phyloP scores from a whole-genome alignment of 2,329 filamentous ascomycete genomes.

The Passalora sequoiae region DNA sequence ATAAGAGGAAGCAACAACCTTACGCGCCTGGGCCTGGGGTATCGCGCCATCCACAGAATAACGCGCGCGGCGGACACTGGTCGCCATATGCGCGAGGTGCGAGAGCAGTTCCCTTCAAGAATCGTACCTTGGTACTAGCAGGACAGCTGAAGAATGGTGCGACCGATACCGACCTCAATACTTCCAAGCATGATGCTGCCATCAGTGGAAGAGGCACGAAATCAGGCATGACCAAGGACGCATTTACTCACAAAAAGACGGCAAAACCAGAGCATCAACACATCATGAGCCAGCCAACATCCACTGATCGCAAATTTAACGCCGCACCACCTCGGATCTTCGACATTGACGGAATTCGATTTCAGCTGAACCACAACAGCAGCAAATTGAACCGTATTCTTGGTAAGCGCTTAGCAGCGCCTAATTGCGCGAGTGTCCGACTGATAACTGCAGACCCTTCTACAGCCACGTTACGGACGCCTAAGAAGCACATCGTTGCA shows the following conservation, averaged over 20 bases:
- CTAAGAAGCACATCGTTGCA: conserved; percentile 66
- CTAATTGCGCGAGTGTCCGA: no score
- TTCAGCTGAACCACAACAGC: conserved; percentile 67
- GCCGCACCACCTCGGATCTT: conserved; percentile 50
- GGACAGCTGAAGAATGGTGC: conserved; percentile 2
- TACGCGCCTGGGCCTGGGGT: not conserved
- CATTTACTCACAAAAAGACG: conserved; percentile 62
- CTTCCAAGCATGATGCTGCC: conserved; percentile 46
- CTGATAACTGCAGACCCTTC: conserved; percentile 24
- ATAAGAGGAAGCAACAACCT: conserved; percentile 28
- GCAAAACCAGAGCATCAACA: not conserved
- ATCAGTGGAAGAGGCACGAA: conserved; percentile 68
- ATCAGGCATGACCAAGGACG: conserved; percentile 74
- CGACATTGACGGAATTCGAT: conserved; percentile 65
- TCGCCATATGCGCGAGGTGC: conserved; percentile 23
- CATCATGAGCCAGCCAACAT: not conserved
- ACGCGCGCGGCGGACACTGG: conserved; percentile 20
- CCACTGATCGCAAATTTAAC: not conserved
- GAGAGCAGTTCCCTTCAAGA: conserved; percentile 40
- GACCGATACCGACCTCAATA: conserved; percentile 9
- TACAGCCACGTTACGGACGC: conserved; percentile 50
- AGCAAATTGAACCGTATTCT: conserved; percentile 73
- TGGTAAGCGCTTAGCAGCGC: conserved; percentile 44
- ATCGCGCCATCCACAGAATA: conserved; percentile 1
- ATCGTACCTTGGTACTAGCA: conserved; percentile 55